These are phyloP conservation scores for Kwoniella sp. DNA, from an alignment of 768 basidiomycete genomes.

Conservation along the genomic window DNA sequence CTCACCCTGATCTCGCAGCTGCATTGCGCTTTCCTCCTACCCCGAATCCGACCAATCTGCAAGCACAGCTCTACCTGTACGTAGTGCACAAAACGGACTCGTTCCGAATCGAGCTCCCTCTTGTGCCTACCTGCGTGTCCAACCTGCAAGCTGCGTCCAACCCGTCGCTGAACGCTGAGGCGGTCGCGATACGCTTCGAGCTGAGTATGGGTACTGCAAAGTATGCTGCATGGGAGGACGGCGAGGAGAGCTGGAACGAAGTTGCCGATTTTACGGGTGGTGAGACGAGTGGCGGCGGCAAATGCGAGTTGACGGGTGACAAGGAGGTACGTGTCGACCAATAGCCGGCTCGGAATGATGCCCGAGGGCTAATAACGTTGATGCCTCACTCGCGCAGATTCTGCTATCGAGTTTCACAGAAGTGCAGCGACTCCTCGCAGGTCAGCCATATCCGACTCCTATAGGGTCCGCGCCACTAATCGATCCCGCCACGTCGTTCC, in stretches of 20 bases:
- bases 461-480: neutral
- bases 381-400: constrained; percentile 16
- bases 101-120: constrained; percentile 38
- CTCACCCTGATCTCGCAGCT: constrained; percentile 38
- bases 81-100: constrained; percentile 34
- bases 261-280: constrained; percentile 43
- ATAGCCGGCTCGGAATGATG: neutral
- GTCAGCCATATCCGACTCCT: neutral
- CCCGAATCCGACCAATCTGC: neutral
- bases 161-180: constrained; percentile 23
- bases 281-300: constrained; percentile 32
- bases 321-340: constrained; percentile 27
- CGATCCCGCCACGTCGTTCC: neutral
- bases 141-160: constrained; percentile 23
- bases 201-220: constrained; percentile 13
- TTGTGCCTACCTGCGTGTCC: constrained; percentile 4
- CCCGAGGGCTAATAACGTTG: no score
- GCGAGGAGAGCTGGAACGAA: constrained; percentile 22
- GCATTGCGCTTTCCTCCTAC: constrained; percentile 20
- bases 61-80: constrained; percentile 28
- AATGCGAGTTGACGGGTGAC: constrained; percentile 40
- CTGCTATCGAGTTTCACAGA: constrained; percentile 30
- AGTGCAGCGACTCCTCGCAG: constrained; percentile 23
- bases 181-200: constrained; percentile 37
- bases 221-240: constrained; percentile 31